A percentile compares a stretch with the other conserved stretches of the same genome.
Conservation (phyloP, 495 filamentous ascomycete genomes). For the Eremomyces bilateralis region DNA sequence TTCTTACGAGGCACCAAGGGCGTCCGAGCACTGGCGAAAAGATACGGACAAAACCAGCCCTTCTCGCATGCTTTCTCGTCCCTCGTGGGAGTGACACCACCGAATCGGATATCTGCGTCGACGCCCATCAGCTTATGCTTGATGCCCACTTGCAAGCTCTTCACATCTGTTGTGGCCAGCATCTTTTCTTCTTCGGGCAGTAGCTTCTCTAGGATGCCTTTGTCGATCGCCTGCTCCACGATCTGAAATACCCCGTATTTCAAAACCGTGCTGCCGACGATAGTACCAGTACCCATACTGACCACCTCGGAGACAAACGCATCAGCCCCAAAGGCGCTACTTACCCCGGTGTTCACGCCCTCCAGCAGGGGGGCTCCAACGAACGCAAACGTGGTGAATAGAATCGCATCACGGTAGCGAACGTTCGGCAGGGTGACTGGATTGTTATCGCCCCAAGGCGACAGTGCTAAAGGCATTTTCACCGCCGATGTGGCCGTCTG, state of each 20-base stretch:
- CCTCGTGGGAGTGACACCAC: slow-evolving; percentile 10
- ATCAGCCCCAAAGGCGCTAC: slow-evolving; percentile 15
- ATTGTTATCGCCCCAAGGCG: slow-evolving; percentile 23
- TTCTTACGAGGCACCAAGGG: slow-evolving; percentile 15
- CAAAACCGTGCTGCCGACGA: slow-evolving; percentile 14
- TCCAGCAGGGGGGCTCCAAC: slow-evolving; percentile 18
- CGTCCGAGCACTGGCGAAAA: slow-evolving; percentile 20
- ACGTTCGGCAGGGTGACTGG: slow-evolving; percentile 23
- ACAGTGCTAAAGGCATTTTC: slow-evolving; percentile 18
- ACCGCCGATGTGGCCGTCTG: slow-evolving; percentile 16
- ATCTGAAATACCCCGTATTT: slow-evolving; percentile 22
- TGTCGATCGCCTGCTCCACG: slow-evolving; percentile 22
- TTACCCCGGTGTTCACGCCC: slow-evolving; percentile 11
- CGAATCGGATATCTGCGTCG: slow-evolving; percentile 17
- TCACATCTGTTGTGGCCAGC: slow-evolving; percentile 18
- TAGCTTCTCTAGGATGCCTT: slow-evolving; percentile 21
- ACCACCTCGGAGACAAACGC: slow-evolving; percentile 20
- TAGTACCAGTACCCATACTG: slow-evolving; percentile 15
- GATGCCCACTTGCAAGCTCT: slow-evolving; percentile 21
- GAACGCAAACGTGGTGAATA: slow-evolving; percentile 21
- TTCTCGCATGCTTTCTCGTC: slow-evolving; percentile 17
- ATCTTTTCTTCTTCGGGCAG: slow-evolving; percentile 24
- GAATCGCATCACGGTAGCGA: slow-evolving; percentile 20
- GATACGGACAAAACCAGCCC: slow-evolving; percentile 22
- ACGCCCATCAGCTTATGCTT: slow-evolving; percentile 24